Conservation (phyloP, 2,329 filamentous ascomycete genomes). For the Lachnellula cervina region DNA sequence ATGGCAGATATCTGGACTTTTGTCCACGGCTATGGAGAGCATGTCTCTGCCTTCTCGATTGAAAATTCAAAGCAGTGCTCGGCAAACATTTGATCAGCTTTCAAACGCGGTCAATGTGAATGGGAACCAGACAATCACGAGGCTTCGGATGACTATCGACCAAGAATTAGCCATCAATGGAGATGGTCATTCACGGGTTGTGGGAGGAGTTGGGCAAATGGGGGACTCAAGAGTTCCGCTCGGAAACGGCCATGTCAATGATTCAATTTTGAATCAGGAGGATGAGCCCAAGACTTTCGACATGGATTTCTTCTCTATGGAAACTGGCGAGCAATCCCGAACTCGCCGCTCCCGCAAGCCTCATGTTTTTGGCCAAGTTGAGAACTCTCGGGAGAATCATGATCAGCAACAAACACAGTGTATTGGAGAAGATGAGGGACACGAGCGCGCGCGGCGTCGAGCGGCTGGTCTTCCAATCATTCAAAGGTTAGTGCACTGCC, state of each 20-base stretch:
- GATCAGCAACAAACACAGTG: slow-evolving; percentile 15
- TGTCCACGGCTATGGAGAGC: slow-evolving; percentile 73
- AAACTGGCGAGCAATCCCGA: slow-evolving; percentile 25
- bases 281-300: slow-evolving; percentile 31
- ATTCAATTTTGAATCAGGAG: slow-evolving; percentile 25
- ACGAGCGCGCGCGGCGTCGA: slow-evolving; percentile 29
- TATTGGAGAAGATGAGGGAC: slow-evolving; percentile 26
- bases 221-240: slow-evolving; percentile 16
- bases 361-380: slow-evolving; percentile 36
- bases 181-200: slow-evolving; percentile 8
- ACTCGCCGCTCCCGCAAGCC: slow-evolving; percentile 19
- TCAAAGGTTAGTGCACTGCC: slow-evolving; percentile 27
- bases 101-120: slow-evolving; percentile 65
- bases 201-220: slow-evolving; percentile 6
- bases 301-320: slow-evolving; percentile 33
- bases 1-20: slow-evolving; percentile 78
- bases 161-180: slow-evolving; percentile 18
- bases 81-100: slow-evolving; percentile 53
- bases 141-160: slow-evolving; percentile 58
- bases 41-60: slow-evolving; percentile 73
- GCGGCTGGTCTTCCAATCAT: slow-evolving; percentile 30
- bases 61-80: slow-evolving; percentile 39
- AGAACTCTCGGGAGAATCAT: slow-evolving; percentile 29
- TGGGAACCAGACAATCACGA: slow-evolving; percentile 75
- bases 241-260: slow-evolving; percentile 12